Conservation (phyloP, 306 rosid species). For the Cucumis hystrix region DNA sequence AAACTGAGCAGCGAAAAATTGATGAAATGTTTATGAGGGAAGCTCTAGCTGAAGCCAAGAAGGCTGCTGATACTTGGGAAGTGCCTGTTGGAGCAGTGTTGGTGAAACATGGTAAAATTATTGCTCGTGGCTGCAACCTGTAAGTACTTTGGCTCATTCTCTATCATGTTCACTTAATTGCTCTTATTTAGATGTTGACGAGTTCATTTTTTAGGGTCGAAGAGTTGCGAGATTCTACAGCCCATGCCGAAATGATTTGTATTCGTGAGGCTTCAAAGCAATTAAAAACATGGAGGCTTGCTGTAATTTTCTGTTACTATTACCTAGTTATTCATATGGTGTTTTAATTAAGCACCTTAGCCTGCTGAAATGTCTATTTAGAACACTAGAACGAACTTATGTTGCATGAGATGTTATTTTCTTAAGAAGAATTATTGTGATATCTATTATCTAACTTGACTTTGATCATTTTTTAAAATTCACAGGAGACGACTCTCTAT, state of each 20-base stretch:
- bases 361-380: background rate
- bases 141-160: conserved; percentile 29
- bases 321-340: background rate
- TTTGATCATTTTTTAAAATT: background rate
- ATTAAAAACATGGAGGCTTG: conserved; percentile 81
- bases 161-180: background rate
- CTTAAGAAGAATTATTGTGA: background rate
- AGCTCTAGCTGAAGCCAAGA: conserved; percentile 87
- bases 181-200: conserved; percentile 8
- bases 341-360: background rate
- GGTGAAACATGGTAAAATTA: conserved; percentile 76
- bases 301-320: conserved; percentile 40
- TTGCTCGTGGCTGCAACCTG: conserved; percentile 91
- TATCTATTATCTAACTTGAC: conserved; percentile 17
- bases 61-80: conserved; percentile 96
- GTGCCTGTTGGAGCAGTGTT: conserved; percentile 97
- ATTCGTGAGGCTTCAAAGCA: conserved; percentile 81
- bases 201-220: conserved; percentile 59
- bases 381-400: background rate
- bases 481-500: conserved; percentile 66
- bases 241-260: conserved; percentile 96
- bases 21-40: conserved; percentile 94
- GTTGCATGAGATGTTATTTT: background rate
- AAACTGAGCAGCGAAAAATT: conserved; percentile 48
- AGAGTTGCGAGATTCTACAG: conserved; percentile 88